phyloP scores from a whole-genome alignment of 1,139 yeast genomes.

The Suhomyces taliae region DNA sequence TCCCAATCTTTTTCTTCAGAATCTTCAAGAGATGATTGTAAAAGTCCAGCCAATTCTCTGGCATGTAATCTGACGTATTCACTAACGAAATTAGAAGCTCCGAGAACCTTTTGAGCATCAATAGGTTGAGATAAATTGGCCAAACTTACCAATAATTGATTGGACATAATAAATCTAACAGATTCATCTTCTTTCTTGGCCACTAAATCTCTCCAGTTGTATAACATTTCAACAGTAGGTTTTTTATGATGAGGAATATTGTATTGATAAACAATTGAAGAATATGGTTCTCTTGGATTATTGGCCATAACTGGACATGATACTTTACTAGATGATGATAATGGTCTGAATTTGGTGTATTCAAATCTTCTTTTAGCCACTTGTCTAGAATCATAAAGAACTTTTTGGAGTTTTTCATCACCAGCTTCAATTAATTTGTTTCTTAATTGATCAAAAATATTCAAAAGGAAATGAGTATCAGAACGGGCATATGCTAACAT shows the following conservation, averaged over 20 bases:
- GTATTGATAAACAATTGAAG: conserved; percentile 60
- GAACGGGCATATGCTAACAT: conserved; percentile 90
- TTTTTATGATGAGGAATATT: conserved; percentile 59
- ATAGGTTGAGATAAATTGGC: conserved; percentile 57
- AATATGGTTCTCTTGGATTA: conserved; percentile 56
- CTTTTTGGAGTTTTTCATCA: conserved; percentile 53
- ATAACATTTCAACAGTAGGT: conserved; percentile 60
- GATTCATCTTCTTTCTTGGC: conserved; percentile 86
- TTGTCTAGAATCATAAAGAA: conserved; percentile 71
- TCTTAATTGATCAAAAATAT: conserved; percentile 74
- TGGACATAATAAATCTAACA: conserved; percentile 78
- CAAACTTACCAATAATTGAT: conserved; percentile 68
- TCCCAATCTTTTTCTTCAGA: conserved; percentile 17
- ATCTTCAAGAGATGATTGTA: conserved; percentile 37
- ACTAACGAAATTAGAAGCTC: conserved; percentile 49
- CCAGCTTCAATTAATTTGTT: conserved; percentile 54
- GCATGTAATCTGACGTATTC: conserved; percentile 61
- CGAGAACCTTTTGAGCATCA: conserved; percentile 56
- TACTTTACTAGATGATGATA: conserved; percentile 29
- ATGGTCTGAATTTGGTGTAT: conserved; percentile 61
- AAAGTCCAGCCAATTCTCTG: conserved; percentile 55
- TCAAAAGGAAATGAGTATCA: conserved; percentile 87
- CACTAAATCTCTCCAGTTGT: conserved; percentile 76
- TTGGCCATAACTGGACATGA: conserved; percentile 51
- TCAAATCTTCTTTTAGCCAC: conserved; percentile 86